These are phyloP conservation scores for Blastobotrys malaysiensis DNA, from an alignment of 1,139 yeast species.

Conservation along the genomic window DNA sequence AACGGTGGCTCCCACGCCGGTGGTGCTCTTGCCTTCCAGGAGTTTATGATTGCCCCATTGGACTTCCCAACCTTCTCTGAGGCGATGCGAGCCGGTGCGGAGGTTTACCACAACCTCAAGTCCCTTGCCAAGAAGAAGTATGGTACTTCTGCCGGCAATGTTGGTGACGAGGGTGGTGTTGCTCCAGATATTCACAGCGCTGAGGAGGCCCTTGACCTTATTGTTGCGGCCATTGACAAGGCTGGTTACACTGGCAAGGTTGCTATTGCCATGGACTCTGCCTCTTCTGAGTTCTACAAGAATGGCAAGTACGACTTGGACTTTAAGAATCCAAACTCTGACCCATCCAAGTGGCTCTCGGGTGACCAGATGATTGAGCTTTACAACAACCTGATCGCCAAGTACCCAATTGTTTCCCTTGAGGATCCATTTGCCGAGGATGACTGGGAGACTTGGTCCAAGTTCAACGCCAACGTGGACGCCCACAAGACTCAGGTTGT, in stretches of 20 bases:
- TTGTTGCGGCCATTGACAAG: conserved; percentile 73
- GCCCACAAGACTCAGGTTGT: conserved; percentile 74
- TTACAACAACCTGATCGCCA: conserved; percentile 69
- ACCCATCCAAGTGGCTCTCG: conserved; percentile 79
- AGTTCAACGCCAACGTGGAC: conserved; percentile 60
- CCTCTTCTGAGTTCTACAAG: conserved; percentile 93
- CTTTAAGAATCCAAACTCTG: conserved; percentile 93
- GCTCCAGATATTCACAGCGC: conserved; percentile 93
- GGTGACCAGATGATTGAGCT: conserved; percentile 80
- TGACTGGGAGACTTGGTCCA: conserved; percentile 97
- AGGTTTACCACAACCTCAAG: conserved; percentile 94
- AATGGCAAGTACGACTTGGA: conserved; percentile 95
- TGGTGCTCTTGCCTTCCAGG: conserved; percentile 97
- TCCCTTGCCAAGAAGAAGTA: conserved; percentile 82
- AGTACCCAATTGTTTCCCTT: conserved; percentile 94
- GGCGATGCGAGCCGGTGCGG: conserved; percentile 92
- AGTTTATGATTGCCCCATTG: conserved; percentile 95
- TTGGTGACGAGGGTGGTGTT: conserved; percentile 99
- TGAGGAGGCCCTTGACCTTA: conserved; percentile 91
- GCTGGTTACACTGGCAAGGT: conserved; percentile 94
- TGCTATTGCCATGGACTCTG: conserved; percentile 88
- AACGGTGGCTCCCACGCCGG: conserved; percentile 99
- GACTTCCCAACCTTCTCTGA: conserved; percentile 84
- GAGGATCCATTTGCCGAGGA: conserved; percentile 99
- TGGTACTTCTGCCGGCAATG: conserved; percentile 97